Evolutionary conservation across 352 stramenopile genomes (phyloP).

Genomic region (Elongisporangium undulatum): DNA sequence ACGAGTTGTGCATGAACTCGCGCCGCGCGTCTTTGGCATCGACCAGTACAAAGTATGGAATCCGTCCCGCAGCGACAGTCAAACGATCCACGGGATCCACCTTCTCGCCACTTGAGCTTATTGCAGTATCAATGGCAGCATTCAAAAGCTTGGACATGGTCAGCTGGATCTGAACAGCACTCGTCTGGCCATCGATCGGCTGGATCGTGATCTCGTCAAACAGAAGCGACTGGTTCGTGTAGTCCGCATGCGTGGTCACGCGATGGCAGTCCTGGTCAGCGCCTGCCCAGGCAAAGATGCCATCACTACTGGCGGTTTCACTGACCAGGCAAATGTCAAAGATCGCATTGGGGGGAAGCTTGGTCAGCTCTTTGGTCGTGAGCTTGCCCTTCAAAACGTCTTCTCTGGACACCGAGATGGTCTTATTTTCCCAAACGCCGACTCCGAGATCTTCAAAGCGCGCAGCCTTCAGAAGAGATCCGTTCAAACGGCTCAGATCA

Average conservation of each 20-base stretch:
- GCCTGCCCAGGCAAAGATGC: constrained; percentile 52
- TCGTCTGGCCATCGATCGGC: constrained; percentile 35
- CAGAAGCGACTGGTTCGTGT: constrained; percentile 66
- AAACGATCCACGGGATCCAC: neutral
- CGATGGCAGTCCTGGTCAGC: constrained; percentile 30
- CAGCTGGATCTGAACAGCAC: constrained; percentile 43
- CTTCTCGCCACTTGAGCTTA: neutral
- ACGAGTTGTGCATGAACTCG: constrained; percentile 31
- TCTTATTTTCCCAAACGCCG: constrained; percentile 74
- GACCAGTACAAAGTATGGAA: constrained; percentile 63
- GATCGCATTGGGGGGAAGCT: constrained; percentile 52
- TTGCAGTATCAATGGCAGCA: constrained; percentile 1
- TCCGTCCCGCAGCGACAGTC: constrained; percentile 16
- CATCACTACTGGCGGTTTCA: constrained; percentile 63
- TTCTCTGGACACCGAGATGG: constrained; percentile 65
- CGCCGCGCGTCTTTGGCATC: constrained; percentile 35
- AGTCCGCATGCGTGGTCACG: constrained; percentile 68
- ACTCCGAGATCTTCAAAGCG: constrained; percentile 44
- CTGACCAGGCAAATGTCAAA: constrained; percentile 75
- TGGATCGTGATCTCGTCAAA: constrained; percentile 43
- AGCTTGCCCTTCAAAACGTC: constrained; percentile 47
- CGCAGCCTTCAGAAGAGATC: constrained; percentile 46
- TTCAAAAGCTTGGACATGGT: constrained; percentile 48
- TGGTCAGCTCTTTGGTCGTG: constrained; percentile 54
- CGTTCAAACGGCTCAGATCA: constrained; percentile 34